Conservation (phyloP, 176 grass and related monocot species). For the Echinochloa phyllopogon region DNA sequence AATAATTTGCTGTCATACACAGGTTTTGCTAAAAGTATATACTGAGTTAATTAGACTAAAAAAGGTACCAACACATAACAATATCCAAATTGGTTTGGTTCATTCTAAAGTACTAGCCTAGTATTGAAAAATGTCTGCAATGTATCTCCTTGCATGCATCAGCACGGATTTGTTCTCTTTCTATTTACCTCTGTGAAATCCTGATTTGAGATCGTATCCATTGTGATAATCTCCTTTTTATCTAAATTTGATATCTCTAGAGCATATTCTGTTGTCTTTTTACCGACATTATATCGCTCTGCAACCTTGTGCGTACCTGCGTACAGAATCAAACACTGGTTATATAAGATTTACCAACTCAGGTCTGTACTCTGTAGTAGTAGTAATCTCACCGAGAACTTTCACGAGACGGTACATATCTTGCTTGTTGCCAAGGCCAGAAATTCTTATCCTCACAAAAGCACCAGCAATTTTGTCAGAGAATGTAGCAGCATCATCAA, state of each 20-base stretch:
- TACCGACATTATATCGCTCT: constrained; percentile 85
- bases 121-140: constrained; percentile 12
- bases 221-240: constrained; percentile 82
- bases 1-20: not conserved
- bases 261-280: constrained; percentile 88
- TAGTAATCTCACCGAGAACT: constrained; percentile 78
- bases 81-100: not conserved
- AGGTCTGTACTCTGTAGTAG: constrained; percentile 4
- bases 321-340: constrained; percentile 49
- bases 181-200: constrained; percentile 88
- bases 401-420: constrained; percentile 98
- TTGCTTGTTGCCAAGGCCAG: constrained; percentile 80
- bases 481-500: constrained; percentile 73
- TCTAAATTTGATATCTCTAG: constrained; percentile 97
- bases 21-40: not conserved
- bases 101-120: not conserved
- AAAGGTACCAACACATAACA: constrained; percentile 15
- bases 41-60: constrained; percentile 33
- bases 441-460: constrained; percentile 94
- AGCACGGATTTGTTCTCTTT: not conserved
- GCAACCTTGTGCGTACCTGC: constrained; percentile 79
- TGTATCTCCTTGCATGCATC: constrained; percentile 25
- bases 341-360: constrained; percentile 39
- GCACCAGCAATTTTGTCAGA: constrained; percentile 79
- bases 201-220: constrained; percentile 97